phyloP scores from a whole-genome alignment of 176 grass and related monocot species.

The Oryza brachyantha region DNA sequence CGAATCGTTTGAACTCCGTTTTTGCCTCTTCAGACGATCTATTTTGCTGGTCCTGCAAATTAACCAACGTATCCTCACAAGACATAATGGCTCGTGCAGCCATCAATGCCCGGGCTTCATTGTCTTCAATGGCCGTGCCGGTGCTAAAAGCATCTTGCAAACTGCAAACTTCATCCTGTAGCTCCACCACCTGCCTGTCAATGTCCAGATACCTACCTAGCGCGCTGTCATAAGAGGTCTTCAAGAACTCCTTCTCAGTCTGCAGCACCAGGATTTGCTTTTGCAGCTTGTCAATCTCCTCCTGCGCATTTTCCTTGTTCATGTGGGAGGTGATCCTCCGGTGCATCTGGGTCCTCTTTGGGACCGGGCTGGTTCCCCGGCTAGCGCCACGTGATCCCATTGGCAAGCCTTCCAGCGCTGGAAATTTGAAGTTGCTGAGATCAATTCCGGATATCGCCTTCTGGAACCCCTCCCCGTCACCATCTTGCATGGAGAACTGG shows the following conservation, averaged over 20 bases:
- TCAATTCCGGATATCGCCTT: slow-evolving; percentile 50
- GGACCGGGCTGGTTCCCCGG: slow-evolving; percentile 25
- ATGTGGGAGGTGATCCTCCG: slow-evolving; percentile 51
- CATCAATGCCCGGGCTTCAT: slow-evolving; percentile 87
- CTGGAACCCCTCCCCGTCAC: slow-evolving; percentile 38
- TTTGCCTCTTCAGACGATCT: slow-evolving; percentile 53
- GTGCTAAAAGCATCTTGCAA: slow-evolving; percentile 77
- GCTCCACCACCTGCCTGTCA: slow-evolving; percentile 57
- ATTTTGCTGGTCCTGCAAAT: slow-evolving; percentile 60
- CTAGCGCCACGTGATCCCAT: slow-evolving; percentile 31
- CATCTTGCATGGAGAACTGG: slow-evolving; percentile 64
- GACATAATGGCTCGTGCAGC: slow-evolving; percentile 74
- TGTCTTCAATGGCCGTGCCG: slow-evolving; percentile 67
- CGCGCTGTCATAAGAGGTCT: slow-evolving; percentile 62
- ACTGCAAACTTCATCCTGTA: slow-evolving; percentile 70
- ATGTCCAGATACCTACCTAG: slow-evolving; percentile 72
- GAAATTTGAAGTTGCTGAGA: slow-evolving; percentile 48
- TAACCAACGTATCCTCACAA: slow-evolving; percentile 72
- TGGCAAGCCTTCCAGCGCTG: slow-evolving; percentile 35
- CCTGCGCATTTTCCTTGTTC: slow-evolving; percentile 65
- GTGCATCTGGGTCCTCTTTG: slow-evolving; percentile 42
- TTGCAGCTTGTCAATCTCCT: slow-evolving; percentile 77
- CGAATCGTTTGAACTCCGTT: slow-evolving; percentile 53
- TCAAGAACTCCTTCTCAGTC: slow-evolving; percentile 81
- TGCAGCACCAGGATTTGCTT: slow-evolving; percentile 75